A percentile compares a stretch with the other conserved stretches of the same genome.
These are phyloP conservation scores for Didymellaceae sp. DNA, from an alignment of 2,329 filamentous ascomycete species.

Conservation along the genomic window DNA sequence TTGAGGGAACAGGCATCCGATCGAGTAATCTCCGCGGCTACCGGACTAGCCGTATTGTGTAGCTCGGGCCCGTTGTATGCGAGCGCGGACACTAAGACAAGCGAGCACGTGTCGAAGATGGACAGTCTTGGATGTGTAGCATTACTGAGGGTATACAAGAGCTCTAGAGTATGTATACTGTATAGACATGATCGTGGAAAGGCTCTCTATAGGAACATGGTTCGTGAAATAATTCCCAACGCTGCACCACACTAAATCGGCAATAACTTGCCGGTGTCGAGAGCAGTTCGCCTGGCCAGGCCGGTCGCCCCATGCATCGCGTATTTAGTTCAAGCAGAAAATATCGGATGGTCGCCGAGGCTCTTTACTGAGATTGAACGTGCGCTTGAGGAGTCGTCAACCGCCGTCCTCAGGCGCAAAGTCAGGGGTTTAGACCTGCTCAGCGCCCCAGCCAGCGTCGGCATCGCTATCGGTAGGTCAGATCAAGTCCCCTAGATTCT, in stretches of 20 bases:
- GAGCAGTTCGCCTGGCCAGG: conserved; percentile 13
- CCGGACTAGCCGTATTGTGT: conserved; percentile 6
- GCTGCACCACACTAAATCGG: neutral
- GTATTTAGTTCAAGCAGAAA: conserved; percentile 23
- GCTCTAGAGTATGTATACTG: neutral
- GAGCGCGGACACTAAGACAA: conserved; percentile 32
- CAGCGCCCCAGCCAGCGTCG: conserved; percentile 60
- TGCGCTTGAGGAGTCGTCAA: conserved; percentile 31
- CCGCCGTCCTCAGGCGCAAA: conserved; percentile 31
- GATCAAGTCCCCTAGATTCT: neutral
- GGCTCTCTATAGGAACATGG: neutral
- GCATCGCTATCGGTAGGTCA: conserved; percentile 51
- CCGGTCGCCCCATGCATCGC: conserved; percentile 17
- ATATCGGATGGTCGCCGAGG: conserved; percentile 7
- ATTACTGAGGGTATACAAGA: conserved; percentile 23
- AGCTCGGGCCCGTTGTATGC: conserved; percentile 23
- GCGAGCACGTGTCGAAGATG: conserved; percentile 25
- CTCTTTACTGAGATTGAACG: conserved; percentile 6
- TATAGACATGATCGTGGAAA: neutral
- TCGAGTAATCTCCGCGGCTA: conserved; percentile 8
- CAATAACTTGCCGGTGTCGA: conserved; percentile 6
- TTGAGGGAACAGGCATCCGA: conserved; percentile 3
- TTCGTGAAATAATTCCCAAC: neutral
- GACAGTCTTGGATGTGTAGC: neutral
- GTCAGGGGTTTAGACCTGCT: conserved; percentile 54